phyloP scores from a whole-genome alignment of 1,139 yeast genomes.

The Suhomyces taliae region DNA sequence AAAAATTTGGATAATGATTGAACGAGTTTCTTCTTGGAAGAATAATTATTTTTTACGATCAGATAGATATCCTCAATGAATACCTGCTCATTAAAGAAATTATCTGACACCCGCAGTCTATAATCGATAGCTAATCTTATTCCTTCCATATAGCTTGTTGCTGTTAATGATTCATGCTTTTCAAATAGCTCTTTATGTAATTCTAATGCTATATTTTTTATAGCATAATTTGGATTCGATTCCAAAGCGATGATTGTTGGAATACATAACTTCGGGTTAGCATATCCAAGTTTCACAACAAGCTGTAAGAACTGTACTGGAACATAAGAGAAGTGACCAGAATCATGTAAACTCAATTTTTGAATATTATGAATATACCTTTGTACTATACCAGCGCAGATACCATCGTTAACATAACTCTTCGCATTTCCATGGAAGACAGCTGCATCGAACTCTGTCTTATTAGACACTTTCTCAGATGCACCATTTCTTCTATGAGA shows the following conservation, averaged over 20 bases:
- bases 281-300: constrained; percentile 64
- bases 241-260: constrained; percentile 72
- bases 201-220: constrained; percentile 49
- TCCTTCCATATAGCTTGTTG: constrained; percentile 64
- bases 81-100: constrained; percentile 18
- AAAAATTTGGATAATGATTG: constrained; percentile 28
- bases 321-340: constrained; percentile 43
- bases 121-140: constrained; percentile 55
- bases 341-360: constrained; percentile 47
- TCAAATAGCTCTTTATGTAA: constrained; percentile 58
- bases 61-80: constrained; percentile 37
- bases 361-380: constrained; percentile 54
- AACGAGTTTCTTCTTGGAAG: constrained; percentile 49
- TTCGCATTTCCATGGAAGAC: constrained; percentile 54
- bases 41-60: constrained; percentile 42
- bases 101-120: constrained; percentile 27
- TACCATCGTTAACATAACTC: constrained; percentile 58
- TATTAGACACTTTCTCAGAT: constrained; percentile 29
- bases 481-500: constrained; percentile 38
- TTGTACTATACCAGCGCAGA: constrained; percentile 71
- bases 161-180: constrained; percentile 70
- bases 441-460: constrained; percentile 40
- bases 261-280: constrained; percentile 69
- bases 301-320: constrained; percentile 57
- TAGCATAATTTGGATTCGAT: constrained; percentile 47